Evolutionary conservation across 2,329 filamentous ascomycete species (phyloP).

Genomic region (Colletotrichum lindemuthianum): DNA sequence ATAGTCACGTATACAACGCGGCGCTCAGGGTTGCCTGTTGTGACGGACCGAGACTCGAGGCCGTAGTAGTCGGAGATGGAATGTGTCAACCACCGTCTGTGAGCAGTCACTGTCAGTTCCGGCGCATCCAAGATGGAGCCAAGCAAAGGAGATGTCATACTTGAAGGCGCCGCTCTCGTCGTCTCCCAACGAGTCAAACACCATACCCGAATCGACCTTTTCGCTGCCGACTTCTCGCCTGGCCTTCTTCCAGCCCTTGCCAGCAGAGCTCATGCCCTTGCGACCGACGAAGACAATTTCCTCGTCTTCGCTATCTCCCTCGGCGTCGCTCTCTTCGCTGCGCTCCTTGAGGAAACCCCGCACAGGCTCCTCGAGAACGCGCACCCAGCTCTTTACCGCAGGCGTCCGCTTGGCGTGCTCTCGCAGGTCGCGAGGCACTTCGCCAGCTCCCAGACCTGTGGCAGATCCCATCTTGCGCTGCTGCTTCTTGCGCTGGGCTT

Average conservation of each 20-base stretch:
- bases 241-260: constrained; percentile 57
- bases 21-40: constrained; percentile 74
- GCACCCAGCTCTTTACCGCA: constrained; percentile 82
- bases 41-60: constrained; percentile 83
- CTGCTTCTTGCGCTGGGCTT: constrained; percentile 57
- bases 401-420: constrained; percentile 82
- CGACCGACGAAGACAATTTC: constrained; percentile 90
- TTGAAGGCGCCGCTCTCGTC: constrained; percentile 85
- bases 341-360: constrained; percentile 75
- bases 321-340: constrained; percentile 52
- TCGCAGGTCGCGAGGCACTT: constrained; percentile 82
- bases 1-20: constrained; percentile 87
- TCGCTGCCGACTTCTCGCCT: constrained; percentile 66
- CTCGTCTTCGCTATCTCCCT: constrained; percentile 68
- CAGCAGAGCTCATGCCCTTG: constrained; percentile 68
- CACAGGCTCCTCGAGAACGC: constrained; percentile 86
- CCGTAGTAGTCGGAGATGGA: constrained; percentile 94
- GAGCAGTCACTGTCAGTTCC: constrained; percentile 19
- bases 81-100: constrained; percentile 92
- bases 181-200: constrained; percentile 82
- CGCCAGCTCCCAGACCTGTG: constrained; percentile 58
- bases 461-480: constrained; percentile 53
- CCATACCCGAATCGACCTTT: constrained; percentile 69
- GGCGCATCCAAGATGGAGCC: too few species aligned
- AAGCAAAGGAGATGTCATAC: constrained; percentile 58